Conservation (phyloP, 345 rosid species). For the Trapa bicornis region DNA sequence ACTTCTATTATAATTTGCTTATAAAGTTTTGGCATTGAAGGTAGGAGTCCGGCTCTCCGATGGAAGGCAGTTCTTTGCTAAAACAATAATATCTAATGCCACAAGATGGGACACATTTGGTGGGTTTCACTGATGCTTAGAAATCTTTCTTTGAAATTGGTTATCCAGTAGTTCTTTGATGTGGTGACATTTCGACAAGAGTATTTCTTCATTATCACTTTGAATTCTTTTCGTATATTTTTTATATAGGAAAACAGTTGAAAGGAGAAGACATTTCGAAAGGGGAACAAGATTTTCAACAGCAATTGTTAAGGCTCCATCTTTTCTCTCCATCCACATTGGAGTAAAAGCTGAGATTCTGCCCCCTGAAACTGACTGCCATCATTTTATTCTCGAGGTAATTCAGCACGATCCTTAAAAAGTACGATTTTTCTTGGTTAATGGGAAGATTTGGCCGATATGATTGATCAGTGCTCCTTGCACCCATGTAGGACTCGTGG, state of each 20-base stretch:
- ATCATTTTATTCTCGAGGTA: conserved; percentile 94
- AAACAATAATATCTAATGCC: conserved; percentile 81
- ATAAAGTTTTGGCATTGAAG: conserved; percentile 24
- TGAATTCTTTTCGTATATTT: not conserved
- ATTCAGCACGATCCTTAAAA: not conserved
- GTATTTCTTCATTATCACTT: not conserved
- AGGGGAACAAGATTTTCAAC: conserved; percentile 85
- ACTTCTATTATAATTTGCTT: not conserved
- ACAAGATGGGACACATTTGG: conserved; percentile 99
- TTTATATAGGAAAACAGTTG: conserved; percentile 57
- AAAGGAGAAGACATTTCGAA: conserved; percentile 74
- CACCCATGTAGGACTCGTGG: conserved; percentile 51
- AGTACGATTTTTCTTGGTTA: not conserved
- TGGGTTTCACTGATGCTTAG: conserved; percentile 22
- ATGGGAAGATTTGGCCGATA: not conserved
- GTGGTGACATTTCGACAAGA: not conserved
- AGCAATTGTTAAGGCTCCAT: conserved; percentile 84
- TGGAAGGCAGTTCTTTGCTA: conserved; percentile 66
- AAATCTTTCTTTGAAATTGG: not conserved
- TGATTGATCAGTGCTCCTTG: not conserved
- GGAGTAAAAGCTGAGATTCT: conserved; percentile 81
- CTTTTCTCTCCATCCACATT: conserved; percentile 95
- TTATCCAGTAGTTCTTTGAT: not conserved
- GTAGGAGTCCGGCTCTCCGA: conserved; percentile 79
- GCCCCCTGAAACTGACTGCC: conserved; percentile 84